phyloP scores from a whole-genome alignment of 371 early-diverging fungal species.

The Mortierella sp. region DNA sequence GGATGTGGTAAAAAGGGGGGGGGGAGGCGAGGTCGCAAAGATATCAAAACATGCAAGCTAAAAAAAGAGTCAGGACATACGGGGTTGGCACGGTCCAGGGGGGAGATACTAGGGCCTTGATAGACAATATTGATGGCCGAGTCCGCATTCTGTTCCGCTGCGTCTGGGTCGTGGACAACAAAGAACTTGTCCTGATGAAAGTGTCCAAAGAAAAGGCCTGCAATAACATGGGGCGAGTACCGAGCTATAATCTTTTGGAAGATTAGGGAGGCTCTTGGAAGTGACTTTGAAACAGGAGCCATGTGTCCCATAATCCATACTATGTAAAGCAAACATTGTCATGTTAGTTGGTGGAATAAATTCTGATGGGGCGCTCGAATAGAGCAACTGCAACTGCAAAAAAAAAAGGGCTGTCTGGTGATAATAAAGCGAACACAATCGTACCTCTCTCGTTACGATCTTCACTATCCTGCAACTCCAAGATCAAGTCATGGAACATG shows the following conservation, averaged over 20 bases:
- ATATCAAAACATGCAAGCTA: neutral
- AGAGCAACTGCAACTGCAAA: neutral
- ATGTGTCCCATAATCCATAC: slow-evolving; percentile 74
- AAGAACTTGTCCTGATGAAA: slow-evolving; percentile 59
- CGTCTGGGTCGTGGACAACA: slow-evolving; percentile 50
- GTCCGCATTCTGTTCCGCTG: slow-evolving; percentile 25
- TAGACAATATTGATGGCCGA: slow-evolving; percentile 64
- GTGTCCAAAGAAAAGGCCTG: slow-evolving; percentile 70
- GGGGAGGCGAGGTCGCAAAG: neutral
- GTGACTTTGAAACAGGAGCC: slow-evolving; percentile 58
- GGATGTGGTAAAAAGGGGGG: neutral
- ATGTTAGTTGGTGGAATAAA: too few relatives aligned
- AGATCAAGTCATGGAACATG: slow-evolving; percentile 60
- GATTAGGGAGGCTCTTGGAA: slow-evolving; percentile 65
- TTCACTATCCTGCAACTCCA: slow-evolving; percentile 65
- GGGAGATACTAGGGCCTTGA: slow-evolving; percentile 65
- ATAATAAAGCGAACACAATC: too few relatives aligned
- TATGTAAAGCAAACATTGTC: slow-evolving; percentile 2
- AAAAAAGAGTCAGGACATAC: slow-evolving; percentile 23
- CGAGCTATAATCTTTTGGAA: slow-evolving; percentile 67
- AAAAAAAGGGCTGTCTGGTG: neutral
- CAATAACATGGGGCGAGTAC: slow-evolving; percentile 69
- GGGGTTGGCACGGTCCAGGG: slow-evolving; percentile 61
- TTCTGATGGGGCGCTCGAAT: too few relatives aligned
- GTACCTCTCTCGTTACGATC: slow-evolving; percentile 58